Conservation (phyloP, 2,329 filamentous ascomycete genomes). For the Calonectria pauciramosa region DNA sequence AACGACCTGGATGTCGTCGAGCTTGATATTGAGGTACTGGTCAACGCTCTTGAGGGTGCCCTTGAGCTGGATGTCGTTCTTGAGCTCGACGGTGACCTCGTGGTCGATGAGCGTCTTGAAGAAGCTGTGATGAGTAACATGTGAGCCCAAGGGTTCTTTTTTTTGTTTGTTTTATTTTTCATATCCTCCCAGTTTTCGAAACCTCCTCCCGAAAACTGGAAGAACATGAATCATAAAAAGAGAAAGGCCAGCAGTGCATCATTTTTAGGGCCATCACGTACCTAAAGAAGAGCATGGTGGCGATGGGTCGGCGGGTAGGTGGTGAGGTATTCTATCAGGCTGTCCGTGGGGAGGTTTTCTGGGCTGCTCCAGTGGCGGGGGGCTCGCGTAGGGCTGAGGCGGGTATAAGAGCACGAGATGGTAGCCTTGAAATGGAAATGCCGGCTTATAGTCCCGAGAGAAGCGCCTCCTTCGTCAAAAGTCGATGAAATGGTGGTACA, state of each 20-base stretch:
- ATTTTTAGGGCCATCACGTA: conserved; percentile 34
- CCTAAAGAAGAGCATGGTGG: conserved; percentile 63
- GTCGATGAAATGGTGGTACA: conserved; percentile 14
- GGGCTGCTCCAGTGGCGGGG: not conserved
- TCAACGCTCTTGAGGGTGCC: conserved; percentile 97
- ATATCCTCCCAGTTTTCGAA: not conserved
- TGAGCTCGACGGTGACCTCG: conserved; percentile 97
- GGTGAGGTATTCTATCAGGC: conserved; percentile 6
- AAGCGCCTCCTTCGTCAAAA: conserved; percentile 14
- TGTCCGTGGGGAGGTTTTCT: not conserved
- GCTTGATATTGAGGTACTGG: conserved; percentile 99
- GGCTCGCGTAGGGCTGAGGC: not conserved
- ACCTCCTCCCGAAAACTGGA: not conserved
- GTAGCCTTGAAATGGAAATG: not conserved
- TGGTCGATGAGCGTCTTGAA: conserved; percentile 99
- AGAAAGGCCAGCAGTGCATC: not conserved
- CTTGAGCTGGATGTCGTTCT: conserved; percentile 98
- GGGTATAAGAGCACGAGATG: not conserved
- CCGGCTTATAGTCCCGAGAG: conserved; percentile 24
- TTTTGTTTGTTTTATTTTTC: not conserved
- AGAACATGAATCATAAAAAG: not conserved
- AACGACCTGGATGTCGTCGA: conserved; percentile 93
- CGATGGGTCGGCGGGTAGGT: not conserved
- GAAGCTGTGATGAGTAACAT: conserved; percentile 72
- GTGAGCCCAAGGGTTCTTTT: not conserved